Conservation (phyloP, 441 rosid species). For the Eutrema salsugineum region DNA sequence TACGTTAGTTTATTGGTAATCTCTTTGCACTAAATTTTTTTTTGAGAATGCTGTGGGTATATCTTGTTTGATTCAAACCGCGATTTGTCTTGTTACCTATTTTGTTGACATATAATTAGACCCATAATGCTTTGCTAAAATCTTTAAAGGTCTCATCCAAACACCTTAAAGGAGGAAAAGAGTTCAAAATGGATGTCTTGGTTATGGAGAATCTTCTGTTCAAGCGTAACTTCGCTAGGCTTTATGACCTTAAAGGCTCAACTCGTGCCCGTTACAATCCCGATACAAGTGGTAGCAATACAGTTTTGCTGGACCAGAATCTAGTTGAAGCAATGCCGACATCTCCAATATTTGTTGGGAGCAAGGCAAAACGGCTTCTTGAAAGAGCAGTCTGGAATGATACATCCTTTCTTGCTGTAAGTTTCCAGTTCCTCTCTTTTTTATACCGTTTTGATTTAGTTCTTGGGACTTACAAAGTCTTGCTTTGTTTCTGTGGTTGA, state of each 20-base stretch:
- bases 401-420: conserved; percentile 74
- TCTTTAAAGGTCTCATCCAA: conserved; percentile 51
- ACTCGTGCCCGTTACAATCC: conserved; percentile 75
- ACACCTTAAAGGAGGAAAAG: conserved; percentile 70
- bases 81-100: neutral
- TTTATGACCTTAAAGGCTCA: conserved; percentile 77
- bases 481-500: conserved; percentile 14
- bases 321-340: conserved; percentile 78
- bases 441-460: neutral
- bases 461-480: neutral
- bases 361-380: conserved; percentile 63
- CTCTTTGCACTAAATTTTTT: neutral
- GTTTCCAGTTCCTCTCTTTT: conserved; percentile 9
- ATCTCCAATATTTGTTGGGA: conserved; percentile 77
- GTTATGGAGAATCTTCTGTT: conserved; percentile 85
- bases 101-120: neutral
- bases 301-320: conserved; percentile 76
- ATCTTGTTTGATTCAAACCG: neutral
- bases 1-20: neutral
- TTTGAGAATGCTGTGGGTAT: neutral
- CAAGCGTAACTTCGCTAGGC: conserved; percentile 49
- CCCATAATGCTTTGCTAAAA: conserved; percentile 12
- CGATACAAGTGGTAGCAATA: conserved; percentile 61
- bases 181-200: conserved; percentile 67
- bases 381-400: conserved; percentile 86